Percentiles rank a stretch among this genome's conserved stretches.
These are phyloP conservation scores for Aspergillus fumigatiaffinis DNA, from an alignment of 2,329 filamentous ascomycete genomes.

Conservation along the genomic window DNA sequence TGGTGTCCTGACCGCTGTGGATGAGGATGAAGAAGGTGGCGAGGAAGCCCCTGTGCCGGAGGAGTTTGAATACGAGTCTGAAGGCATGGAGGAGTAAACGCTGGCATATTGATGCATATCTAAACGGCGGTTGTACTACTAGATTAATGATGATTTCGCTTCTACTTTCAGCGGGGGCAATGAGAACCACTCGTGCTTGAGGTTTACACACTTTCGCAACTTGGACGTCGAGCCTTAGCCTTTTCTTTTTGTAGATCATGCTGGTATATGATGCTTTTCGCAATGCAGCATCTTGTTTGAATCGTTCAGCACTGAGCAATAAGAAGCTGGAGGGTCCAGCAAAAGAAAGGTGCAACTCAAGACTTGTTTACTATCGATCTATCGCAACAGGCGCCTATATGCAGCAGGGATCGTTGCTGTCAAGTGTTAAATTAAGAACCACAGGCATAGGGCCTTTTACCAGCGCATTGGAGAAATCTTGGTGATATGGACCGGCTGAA, in stretches of 20 bases:
- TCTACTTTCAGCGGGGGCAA: slow-evolving; percentile 17
- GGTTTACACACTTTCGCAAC: slow-evolving; percentile 5
- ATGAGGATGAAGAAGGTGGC: slow-evolving; percentile 59
- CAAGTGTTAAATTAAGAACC: neutral
- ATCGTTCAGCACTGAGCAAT: no score
- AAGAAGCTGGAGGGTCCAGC: no score
- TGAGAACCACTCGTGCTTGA: slow-evolving; percentile 10
- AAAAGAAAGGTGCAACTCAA: no score
- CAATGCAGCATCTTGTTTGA: neutral
- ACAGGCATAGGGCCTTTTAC: neutral
- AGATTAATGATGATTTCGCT: slow-evolving; percentile 31
- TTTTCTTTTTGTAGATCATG: neutral
- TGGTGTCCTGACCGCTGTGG: slow-evolving; percentile 77
- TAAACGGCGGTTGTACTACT: slow-evolving; percentile 33
- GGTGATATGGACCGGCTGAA: no score
- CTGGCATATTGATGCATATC: slow-evolving; percentile 10
- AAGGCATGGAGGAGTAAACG: slow-evolving; percentile 33
- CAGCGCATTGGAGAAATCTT: no score
- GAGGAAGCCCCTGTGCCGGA: slow-evolving; percentile 46
- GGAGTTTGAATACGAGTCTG: slow-evolving; percentile 46
- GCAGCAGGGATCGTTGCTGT: neutral
- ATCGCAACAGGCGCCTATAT: neutral
- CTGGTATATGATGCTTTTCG: no score
- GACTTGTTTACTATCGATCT: neutral
- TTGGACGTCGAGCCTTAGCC: neutral